Conservation (phyloP, 768 basidiomycete species). For the Mycena metata region DNA sequence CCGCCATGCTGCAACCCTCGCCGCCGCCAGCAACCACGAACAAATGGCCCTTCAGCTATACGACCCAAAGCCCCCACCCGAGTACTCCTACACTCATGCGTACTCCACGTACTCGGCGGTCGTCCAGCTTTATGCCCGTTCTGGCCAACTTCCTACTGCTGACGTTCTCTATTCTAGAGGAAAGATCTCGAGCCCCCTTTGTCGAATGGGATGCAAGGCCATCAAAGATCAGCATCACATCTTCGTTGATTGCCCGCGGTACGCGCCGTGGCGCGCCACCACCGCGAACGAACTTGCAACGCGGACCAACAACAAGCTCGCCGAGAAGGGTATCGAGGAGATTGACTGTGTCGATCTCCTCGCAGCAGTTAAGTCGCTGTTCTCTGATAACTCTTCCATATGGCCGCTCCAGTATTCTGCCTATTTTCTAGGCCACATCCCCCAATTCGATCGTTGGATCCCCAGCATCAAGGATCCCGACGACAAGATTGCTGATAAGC, state of each 20-base stretch:
- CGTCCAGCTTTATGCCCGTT: conserved; percentile 40
- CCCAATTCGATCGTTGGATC: not conserved
- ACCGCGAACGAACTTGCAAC: not conserved
- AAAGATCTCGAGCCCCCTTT: not conserved
- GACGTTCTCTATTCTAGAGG: not conserved
- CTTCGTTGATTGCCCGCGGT: conserved; percentile 1
- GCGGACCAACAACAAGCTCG: not conserved
- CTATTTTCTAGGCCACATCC: conserved; percentile 20
- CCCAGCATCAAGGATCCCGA: too few relatives aligned
- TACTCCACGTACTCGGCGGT: conserved; percentile 39
- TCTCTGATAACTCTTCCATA: not conserved
- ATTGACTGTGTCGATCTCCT: not conserved
- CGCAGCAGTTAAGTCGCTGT: conserved; percentile 18
- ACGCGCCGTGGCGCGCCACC: not conserved
- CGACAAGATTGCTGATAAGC: not conserved
- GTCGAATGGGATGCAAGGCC: not conserved
- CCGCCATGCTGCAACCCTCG: not conserved
- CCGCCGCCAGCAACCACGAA: not conserved
- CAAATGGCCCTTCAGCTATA: conserved; percentile 1
- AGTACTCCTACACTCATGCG: conserved; percentile 37
- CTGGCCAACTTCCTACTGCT: conserved; percentile 41
- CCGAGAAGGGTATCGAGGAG: conserved; percentile 3
- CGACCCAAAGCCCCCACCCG: conserved; percentile 24
- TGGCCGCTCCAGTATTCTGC: conserved; percentile 14
- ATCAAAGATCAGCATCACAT: conserved; percentile 17